Base-by-base conservation (phyloP, 2,329 filamentous ascomycete species). In the Colletotrichum sp. region DNA sequence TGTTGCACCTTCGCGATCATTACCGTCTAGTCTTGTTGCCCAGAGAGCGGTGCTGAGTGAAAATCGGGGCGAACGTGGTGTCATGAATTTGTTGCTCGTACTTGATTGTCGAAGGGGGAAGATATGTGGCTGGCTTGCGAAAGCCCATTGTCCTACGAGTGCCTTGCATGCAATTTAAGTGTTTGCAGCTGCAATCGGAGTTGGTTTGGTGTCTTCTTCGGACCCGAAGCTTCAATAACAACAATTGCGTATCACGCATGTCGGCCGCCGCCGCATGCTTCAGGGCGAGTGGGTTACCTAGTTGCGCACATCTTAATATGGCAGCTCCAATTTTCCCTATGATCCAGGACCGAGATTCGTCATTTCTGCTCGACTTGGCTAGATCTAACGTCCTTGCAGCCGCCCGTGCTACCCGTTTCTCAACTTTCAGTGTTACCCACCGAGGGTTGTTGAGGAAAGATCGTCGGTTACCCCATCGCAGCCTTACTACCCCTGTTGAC, bases 371-470 rank as follows among this genome's bases (percentile, higher is more conserved):
- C 8, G 43, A 48, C n/a, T 48, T 48, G 43, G 43, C 43, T 22
- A 48, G 43, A 48, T 48, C n/a, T 48, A 48, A 48, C 43, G 43
- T 22, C 43, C 43, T 48, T 48, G n/a, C 43, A 48, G n/a, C 43
- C 43, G 43, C 43, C n/a, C 43, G 43, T 48, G n/a, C 12, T 22
- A 48, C 43, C 43, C 43, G n/a, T n/a, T 48, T 48, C 18, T 48
- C 43, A 48, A 22, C 43, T 48, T 7, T 48, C 43, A 22, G n/a
- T 48, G n/a, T 22, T 22, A 48, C 43, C 43, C 18, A 48, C 43
- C 6, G 43, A n/a, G 39, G 43, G 43, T 22, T 48, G 10, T 48
- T 22, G 10, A 48, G 43, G n/a, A 48, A 48, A 48, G 43, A 48
- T 48, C 43, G 43, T 48, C 43, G 43, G n/a, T 22, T 12, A 22